Percentiles rank a stretch among this genome's conserved stretches.
Evolutionary conservation across 73 alveolate genomes (phyloP).

Genomic region (Diophrys appendiculata): DNA sequence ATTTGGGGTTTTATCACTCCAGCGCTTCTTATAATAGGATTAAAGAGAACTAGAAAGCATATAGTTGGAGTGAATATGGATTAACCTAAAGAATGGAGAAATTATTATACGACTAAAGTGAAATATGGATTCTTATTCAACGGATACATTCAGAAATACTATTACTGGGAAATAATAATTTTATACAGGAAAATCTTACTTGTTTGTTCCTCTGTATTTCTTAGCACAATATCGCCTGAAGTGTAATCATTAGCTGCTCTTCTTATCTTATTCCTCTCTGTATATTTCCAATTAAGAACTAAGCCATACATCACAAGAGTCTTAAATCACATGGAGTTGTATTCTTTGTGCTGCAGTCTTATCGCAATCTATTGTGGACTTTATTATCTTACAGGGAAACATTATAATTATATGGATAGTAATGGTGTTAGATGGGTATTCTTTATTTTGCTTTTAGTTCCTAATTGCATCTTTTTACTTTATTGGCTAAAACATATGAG

Average conservation of each 20-base stretch:
- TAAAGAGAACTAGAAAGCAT: constrained; percentile 49
- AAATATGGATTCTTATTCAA: constrained; percentile 71
- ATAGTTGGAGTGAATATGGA: constrained; percentile 43
- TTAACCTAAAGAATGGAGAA: no score
- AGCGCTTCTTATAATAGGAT: constrained; percentile 42
- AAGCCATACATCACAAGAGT: constrained; percentile 57
- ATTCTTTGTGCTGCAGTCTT: constrained; percentile 29
- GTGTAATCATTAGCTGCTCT: constrained; percentile 51
- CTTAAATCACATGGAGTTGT: constrained; percentile 46
- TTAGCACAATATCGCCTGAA: constrained; percentile 43
- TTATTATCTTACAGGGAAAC: constrained; percentile 41
- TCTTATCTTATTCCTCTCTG: constrained; percentile 34
- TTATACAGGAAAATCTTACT: constrained; percentile 59
- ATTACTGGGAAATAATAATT: constrained; percentile 70
- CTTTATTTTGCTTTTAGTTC: constrained; percentile 34
- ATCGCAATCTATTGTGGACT: constrained; percentile 69
- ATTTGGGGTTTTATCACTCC: constrained; percentile 72
- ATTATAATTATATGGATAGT: constrained; percentile 31
- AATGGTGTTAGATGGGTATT: constrained; percentile 39
- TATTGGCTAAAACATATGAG: constrained; percentile 47
- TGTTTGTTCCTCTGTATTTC: constrained; percentile 44
- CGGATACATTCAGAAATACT: constrained; percentile 61
- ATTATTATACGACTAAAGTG: no score
- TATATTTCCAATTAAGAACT: constrained; percentile 41
- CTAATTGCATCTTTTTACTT: constrained; percentile 28